Evolutionary conservation across 2,329 filamentous ascomycete genomes (phyloP).

Genomic region (Cercospora sojina): DNA sequence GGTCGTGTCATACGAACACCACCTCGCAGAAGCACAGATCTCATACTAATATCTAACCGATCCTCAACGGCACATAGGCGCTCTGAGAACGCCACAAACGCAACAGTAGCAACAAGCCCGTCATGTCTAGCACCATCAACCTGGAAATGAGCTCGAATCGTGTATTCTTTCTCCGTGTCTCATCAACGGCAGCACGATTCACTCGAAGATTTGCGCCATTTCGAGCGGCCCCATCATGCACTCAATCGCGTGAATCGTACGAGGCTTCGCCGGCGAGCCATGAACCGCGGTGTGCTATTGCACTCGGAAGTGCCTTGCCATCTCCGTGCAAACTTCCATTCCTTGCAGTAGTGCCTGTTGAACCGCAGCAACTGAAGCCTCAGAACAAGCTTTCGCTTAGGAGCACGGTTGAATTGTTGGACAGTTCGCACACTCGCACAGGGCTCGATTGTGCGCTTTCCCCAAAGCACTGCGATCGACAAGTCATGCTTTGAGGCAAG

Average conservation of each 20-base stretch:
- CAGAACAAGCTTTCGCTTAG: background rate
- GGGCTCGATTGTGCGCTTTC: background rate
- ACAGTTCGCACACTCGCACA: background rate
- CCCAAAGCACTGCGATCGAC: background rate
- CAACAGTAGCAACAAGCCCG: background rate
- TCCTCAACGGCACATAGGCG: background rate
- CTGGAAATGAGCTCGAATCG: background rate
- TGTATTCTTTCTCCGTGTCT: background rate
- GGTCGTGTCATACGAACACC: background rate
- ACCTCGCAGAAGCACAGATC: background rate
- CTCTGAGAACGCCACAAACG: background rate
- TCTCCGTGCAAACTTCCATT: background rate
- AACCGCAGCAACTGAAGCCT: background rate
- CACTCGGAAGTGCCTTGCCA: background rate
- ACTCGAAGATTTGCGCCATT: background rate
- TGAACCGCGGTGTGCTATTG: background rate
- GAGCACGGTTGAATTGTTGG: background rate
- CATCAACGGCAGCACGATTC: background rate
- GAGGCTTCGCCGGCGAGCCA: background rate
- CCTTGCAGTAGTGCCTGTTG: background rate
- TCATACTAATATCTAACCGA: background rate
- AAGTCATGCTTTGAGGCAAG: background rate
- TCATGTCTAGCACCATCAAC: background rate
- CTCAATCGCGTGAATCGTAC: background rate
- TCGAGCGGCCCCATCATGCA: background rate